Base-by-base conservation (phyloP, 1,284 basidiomycete genomes). In the Cutaneotrichosporon sp. region DNA sequence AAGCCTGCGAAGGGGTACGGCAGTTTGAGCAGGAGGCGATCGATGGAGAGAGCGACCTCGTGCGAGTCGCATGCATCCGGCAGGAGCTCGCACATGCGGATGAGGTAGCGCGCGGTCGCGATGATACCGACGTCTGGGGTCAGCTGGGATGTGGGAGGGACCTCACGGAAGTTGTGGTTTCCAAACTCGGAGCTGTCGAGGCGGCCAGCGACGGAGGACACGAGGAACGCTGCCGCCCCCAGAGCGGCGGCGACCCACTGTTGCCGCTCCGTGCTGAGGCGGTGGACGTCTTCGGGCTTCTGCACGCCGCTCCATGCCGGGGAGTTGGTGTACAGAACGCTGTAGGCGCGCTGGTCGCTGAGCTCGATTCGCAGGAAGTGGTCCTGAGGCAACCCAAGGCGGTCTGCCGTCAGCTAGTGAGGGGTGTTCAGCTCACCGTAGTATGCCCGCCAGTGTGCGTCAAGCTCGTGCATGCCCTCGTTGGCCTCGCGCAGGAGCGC, bases 311-410 rank as follows among this genome's bases (percentile, higher is more conserved):
- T 56, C 60, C 60, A 65, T 10, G 64, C 60, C 8, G 52, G 53
- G 27, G 60, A 55, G 36, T 65, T 62, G n/a, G 51, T 45, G 24
- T 60, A 65, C 51, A 65, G 57, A 56, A 65, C 58, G 8, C 55
- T 45, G 27, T 62, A 65, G 2, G 64, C 60, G 18, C 53, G 49
- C 38, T 62, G 64, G 49, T 65, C 58, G 25, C 54, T 58, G 16
- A 61, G 49, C 51, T 72, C 70, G 13, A 69, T 62, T 18, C 64
- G 59, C 34, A 72, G 52, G 43, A 72, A 60, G 46, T 72, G 58
- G 29, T 69, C 68, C 4, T 45, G 29, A 0, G 59, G 46, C 20
- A 64, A 42, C 20, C 56, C 52, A 14, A 55, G n/a, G 18, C 36
- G 18, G 13, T 57, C 51, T 53, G 13, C 2, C 16, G 22, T 51